Evolutionary conservation across 768 basidiomycete species (phyloP).

Genomic region (Tricholoma matsutake): DNA sequence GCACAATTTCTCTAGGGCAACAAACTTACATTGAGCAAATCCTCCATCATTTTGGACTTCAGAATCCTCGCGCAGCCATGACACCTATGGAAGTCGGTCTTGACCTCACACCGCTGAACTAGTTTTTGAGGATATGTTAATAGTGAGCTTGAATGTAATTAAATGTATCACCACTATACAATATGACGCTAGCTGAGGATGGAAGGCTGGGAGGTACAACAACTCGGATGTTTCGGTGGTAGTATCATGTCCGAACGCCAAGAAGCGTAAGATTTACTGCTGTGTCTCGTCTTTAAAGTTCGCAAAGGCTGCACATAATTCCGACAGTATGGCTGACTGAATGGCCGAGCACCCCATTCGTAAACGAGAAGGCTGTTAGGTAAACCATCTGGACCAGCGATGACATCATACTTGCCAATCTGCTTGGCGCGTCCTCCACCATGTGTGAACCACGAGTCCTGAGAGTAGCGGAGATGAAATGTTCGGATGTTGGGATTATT

Average conservation of each 20-base stretch:
- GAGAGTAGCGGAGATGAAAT: conserved; percentile 31
- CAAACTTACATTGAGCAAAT: too few species aligned
- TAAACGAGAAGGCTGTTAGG: conserved; percentile 11
- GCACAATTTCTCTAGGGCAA: too few species aligned
- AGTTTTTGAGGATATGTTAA: too few species aligned
- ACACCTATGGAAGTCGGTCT: too few species aligned
- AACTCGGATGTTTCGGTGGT: background rate
- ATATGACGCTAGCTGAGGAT: background rate
- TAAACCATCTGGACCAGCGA: conserved; percentile 12
- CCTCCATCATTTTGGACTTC: too few species aligned
- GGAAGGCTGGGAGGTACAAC: background rate
- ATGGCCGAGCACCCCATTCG: conserved; percentile 17
- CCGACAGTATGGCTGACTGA: conserved; percentile 13
- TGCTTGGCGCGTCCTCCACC: conserved; percentile 29
- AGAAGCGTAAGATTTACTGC: conserved; percentile 14
- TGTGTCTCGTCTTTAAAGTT: conserved; percentile 8
- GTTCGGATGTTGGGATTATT: conserved; percentile 30
- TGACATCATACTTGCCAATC: conserved; percentile 29
- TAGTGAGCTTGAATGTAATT: background rate
- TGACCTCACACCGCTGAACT: too few species aligned
- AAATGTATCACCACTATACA: background rate
- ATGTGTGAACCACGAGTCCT: conserved; percentile 36
- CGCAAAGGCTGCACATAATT: conserved; percentile 14
- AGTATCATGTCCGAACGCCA: conserved; percentile 12
- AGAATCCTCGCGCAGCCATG: too few species aligned